Evolutionary conservation across 73 alveolate genomes (phyloP), one percentile per base, ranked within the genome.

Genomic region (Stentor coeruleus): DNA sequence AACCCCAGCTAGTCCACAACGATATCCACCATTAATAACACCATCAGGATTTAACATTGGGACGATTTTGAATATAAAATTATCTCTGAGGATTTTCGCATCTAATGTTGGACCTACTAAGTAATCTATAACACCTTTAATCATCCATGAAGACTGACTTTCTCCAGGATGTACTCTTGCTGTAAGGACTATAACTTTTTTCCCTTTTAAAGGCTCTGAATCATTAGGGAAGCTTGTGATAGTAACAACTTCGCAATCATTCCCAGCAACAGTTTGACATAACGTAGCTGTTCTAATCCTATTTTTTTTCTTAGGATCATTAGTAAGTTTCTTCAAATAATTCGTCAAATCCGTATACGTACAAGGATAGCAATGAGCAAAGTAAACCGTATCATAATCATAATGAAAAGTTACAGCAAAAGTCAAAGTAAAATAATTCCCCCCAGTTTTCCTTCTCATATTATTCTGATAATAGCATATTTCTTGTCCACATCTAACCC

Each of bases 1-100:
- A 59, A 96, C 98, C 35, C 99, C 99, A 4, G 99, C 99, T 77
- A 97, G 90, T 90, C 58, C 85, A 59, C 98, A 95, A 60, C 99
- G 58, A 36, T 98, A 95, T 87, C 93, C 95, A n/a, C 99, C 99
- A 42, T 93, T 97, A n/a, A 98, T 91, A 14, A 98, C 99, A 3
- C 99, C 99, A 84, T 98, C 99, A 0, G 99, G 99, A 83, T 98
- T 98, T 85, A 98, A 90, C 99, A 98, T 97, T 0, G 99, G 99
- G 1, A 98, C 98, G 38, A 98, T 92, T 82, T 49, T 90, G 76
- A 60, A 93, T 58, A 95, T 88, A 90, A 92, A 94, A 87, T 94
- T 85, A 84, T 95, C 99, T 76, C 99, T 85, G 80, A 95, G 79
- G 35, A 92, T 92, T 36, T 92, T 86, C 2, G 98, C 98, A 38